phyloP scores from a whole-genome alignment of 768 basidiomycete species.

The Tephrocybe sp. region DNA sequence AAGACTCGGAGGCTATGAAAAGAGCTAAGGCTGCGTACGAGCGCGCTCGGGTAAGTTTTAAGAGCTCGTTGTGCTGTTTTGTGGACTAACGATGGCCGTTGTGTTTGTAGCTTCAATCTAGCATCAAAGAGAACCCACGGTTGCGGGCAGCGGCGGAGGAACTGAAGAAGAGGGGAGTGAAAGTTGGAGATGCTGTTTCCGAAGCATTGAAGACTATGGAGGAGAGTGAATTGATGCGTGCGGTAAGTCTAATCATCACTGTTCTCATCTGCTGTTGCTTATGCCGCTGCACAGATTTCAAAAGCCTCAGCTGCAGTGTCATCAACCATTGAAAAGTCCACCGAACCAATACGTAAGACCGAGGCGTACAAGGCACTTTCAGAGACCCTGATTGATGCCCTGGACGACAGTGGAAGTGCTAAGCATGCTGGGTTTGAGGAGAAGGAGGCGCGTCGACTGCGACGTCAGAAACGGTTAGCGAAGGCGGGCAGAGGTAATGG shows the following conservation, averaged over 20 bases:
- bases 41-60: slow-evolving; percentile 82
- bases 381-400: slow-evolving; percentile 86
- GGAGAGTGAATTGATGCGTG: slow-evolving; percentile 89
- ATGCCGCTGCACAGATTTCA: slow-evolving; percentile 57
- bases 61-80: neutral
- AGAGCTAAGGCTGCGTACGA: slow-evolving; percentile 90
- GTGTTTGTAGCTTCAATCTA: slow-evolving; percentile 71
- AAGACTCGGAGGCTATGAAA: slow-evolving; percentile 97
- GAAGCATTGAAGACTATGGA: slow-evolving; percentile 93
- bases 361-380: slow-evolving; percentile 90
- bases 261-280: neutral
- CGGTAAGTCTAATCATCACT: slow-evolving; percentile 43
- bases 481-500: slow-evolving; percentile 80
- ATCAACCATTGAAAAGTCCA: slow-evolving; percentile 81
- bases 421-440: slow-evolving; percentile 97
- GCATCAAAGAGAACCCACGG: slow-evolving; percentile 94
- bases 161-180: slow-evolving; percentile 83
- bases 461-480: slow-evolving; percentile 76
- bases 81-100: slow-evolving; percentile 5
- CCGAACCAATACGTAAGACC: slow-evolving; percentile 96
- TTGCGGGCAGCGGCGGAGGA: slow-evolving; percentile 93
- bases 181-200: slow-evolving; percentile 90
- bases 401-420: slow-evolving; percentile 91
- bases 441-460: slow-evolving; percentile 81
- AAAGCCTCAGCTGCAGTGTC: slow-evolving; percentile 85